These are phyloP conservation scores for Lasiosphaeria miniovina DNA, from an alignment of 495 filamentous ascomycete genomes.

Conservation along the genomic window DNA sequence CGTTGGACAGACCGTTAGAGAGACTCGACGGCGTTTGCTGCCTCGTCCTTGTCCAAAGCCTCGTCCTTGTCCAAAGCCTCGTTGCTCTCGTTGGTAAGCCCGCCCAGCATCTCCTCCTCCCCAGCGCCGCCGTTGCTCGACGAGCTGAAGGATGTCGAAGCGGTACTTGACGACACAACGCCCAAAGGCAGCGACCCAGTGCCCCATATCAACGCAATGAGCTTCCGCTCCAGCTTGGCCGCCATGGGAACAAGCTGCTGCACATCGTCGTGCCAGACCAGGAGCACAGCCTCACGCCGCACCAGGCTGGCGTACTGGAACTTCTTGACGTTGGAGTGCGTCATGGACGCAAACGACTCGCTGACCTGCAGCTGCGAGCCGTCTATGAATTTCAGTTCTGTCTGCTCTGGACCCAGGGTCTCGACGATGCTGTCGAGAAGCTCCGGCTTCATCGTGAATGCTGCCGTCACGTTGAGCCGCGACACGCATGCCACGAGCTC, in stretches of 20 bases:
- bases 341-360: conserved; percentile 58
- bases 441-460: conserved; percentile 10
- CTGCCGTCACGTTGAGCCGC: conserved; percentile 61
- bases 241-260: conserved; percentile 59
- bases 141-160: conserved; percentile 8
- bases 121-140: conserved; percentile 11
- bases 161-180: background rate
- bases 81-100: conserved; percentile 21
- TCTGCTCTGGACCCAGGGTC: conserved; percentile 49
- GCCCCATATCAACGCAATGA: conserved; percentile 63
- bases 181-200: conserved; percentile 16
- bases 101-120: conserved; percentile 43
- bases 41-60: conserved; percentile 59
- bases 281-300: conserved; percentile 56
- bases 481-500: conserved; percentile 52
- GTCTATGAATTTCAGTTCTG: conserved; percentile 63
- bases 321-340: conserved; percentile 52
- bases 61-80: conserved; percentile 48
- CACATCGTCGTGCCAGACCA: conserved; percentile 72
- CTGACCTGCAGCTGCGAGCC: conserved; percentile 68
- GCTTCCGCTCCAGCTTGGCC: conserved; percentile 58
- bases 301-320: conserved; percentile 70
- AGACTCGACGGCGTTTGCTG: conserved; percentile 56
- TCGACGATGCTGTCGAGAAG: conserved; percentile 5
- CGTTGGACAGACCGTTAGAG: conserved; percentile 59